These are phyloP conservation scores for Barnettozyma vustinii DNA, from an alignment of 805 yeast species.

Conservation along the genomic window DNA sequence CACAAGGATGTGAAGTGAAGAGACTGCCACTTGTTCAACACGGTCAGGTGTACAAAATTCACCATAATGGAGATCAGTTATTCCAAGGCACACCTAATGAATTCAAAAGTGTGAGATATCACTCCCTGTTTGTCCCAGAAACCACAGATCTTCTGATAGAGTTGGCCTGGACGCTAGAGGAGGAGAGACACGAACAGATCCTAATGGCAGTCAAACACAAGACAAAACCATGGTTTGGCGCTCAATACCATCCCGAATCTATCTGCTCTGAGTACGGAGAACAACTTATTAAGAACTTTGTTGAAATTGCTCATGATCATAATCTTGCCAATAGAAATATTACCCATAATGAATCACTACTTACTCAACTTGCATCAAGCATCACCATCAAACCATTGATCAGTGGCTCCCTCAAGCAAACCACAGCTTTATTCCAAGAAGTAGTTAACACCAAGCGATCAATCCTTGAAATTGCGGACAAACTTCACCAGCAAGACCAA, in stretches of 20 bases:
- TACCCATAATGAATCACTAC: constrained; percentile 10
- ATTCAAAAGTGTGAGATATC: constrained; percentile 80
- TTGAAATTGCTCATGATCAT: constrained; percentile 20
- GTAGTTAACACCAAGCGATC: constrained; percentile 1
- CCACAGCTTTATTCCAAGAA: background rate
- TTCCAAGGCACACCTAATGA: constrained; percentile 35
- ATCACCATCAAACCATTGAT: constrained; percentile 17
- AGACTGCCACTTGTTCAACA: constrained; percentile 62
- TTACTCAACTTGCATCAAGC: constrained; percentile 8
- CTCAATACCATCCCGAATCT: constrained; percentile 97
- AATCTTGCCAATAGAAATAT: constrained; percentile 23
- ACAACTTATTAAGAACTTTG: constrained; percentile 54
- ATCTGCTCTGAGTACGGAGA: constrained; percentile 73
- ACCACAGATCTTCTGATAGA: constrained; percentile 38
- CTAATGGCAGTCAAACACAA: constrained; percentile 78
- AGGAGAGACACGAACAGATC: constrained; percentile 29
- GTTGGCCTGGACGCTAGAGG: constrained; percentile 49
- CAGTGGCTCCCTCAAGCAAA: background rate
- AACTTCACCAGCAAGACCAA: constrained; percentile 23
- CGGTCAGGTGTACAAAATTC: constrained; percentile 65
- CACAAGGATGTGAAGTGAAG: constrained; percentile 50
- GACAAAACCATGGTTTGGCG: constrained; percentile 73
- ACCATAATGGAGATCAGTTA: constrained; percentile 29
- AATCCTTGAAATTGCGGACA: constrained; percentile 51
- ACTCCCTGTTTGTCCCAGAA: constrained; percentile 59